These are phyloP conservation scores for Starmera pachycereana DNA, from an alignment of 805 yeast species.

Conservation along the genomic window DNA sequence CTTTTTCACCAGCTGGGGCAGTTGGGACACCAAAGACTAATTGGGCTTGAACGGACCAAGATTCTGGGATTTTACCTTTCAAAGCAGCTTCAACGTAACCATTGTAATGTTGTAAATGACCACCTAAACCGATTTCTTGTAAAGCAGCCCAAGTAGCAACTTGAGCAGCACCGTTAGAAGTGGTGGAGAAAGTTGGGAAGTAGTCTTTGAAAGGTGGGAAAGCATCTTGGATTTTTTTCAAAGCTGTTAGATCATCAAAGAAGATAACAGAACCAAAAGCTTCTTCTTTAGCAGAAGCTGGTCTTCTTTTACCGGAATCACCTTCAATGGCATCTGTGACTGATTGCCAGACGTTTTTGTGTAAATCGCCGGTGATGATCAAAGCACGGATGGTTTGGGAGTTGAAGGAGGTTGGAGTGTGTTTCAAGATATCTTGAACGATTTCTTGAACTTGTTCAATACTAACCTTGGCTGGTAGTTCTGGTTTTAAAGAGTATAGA, in stretches of 20 bases:
- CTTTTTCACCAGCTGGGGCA: constrained; percentile 27
- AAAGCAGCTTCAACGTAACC: constrained; percentile 30
- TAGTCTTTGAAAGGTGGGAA: constrained; percentile 32
- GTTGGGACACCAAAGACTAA: constrained; percentile 38
- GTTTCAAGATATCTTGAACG: constrained; percentile 34
- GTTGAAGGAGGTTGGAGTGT: constrained; percentile 43
- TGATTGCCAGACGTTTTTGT: constrained; percentile 34
- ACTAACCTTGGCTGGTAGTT: constrained; percentile 31
- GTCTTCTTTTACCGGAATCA: constrained; percentile 30
- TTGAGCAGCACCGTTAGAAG: constrained; percentile 40
- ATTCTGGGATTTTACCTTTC: constrained; percentile 29
- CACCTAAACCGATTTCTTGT: constrained; percentile 35
- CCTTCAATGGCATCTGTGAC: constrained; percentile 28
- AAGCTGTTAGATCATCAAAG: constrained; percentile 32
- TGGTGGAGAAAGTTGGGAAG: constrained; percentile 39
- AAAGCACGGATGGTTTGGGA: constrained; percentile 40
- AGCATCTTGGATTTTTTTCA: constrained; percentile 29
- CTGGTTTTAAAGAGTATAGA: constrained; percentile 33
- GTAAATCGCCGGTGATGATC: constrained; percentile 34
- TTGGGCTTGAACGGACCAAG: constrained; percentile 38
- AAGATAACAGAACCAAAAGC: constrained; percentile 41
- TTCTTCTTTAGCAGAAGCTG: constrained; percentile 31
- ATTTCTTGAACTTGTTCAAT: constrained; percentile 28
- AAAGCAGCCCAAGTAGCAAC: constrained; percentile 40
- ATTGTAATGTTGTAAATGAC: constrained; percentile 44